Base-by-base conservation (phyloP, 2,329 filamentous ascomycete genomes). In the Arthroderma sp. region DNA sequence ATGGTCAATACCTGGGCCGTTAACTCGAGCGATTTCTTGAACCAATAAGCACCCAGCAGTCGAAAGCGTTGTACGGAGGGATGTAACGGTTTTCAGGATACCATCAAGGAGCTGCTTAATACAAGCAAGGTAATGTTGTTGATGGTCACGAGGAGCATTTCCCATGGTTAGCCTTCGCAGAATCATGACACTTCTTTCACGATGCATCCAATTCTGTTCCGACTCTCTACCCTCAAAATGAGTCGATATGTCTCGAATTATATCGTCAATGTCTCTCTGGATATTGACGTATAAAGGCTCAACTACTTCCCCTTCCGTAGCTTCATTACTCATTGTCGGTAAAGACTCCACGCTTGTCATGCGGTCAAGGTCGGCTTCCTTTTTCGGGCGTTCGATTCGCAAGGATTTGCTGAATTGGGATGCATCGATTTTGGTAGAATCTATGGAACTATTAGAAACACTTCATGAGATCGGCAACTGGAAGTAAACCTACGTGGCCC, bases 211-310 rank as follows among this genome's bases (percentile, higher is more conserved):
- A 58, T 96, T 96, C 48, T 84, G 78, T 59, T 96, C 89, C 0
- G 83, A 79, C 66, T 96, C 89, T 59, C 74, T 86, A 43, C 88
- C 88, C 53, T 95, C 87, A 50, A 95, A 95, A 59, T 75, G 74
- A 43, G 73, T 72, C 30, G 80, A 71, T 85, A 96, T 94, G 30
- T 84, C 81, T 52, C 77, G 78, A 59, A 94, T 80, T 1, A 83
- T 78, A 28, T 94, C 87, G 48, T 95, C 88, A n/a, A 96, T 69
- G 58, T 95, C 87, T 54, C 86, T 76, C 53, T 82, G 73, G 1
- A 87, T 89, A 55, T 88, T 86, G 46, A 94, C 78, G 58, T 89
- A 87, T 29, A 83, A 69, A 2, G 88, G 86, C 44, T 94, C 86
- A 53, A 93, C 77, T 3, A 72, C 66, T 28, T 91, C 82, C 7